Conservation (phyloP, 257 asterid species). For the Solanum microdontum region DNA sequence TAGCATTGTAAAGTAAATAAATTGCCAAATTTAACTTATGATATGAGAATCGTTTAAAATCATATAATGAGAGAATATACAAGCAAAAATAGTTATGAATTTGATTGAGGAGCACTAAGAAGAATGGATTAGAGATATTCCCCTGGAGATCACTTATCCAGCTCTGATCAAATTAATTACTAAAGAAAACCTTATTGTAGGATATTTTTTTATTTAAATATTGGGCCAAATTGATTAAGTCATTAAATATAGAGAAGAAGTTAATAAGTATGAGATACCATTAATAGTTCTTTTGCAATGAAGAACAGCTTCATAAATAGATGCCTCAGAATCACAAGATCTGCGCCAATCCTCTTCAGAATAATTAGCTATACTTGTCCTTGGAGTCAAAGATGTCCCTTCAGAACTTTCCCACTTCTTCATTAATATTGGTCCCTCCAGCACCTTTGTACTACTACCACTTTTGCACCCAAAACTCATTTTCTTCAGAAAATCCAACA, state of each 20-base stretch:
- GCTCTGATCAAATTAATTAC: no score
- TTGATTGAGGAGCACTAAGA: background rate
- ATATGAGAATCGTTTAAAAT: background rate
- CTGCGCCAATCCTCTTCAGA: conserved; percentile 57
- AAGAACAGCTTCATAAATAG: conserved; percentile 81
- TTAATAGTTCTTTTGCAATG: conserved; percentile 69
- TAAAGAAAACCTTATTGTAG: background rate
- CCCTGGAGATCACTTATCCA: background rate
- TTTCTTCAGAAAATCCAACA: conserved; percentile 28
- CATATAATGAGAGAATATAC: background rate
- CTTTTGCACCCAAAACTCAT: conserved; percentile 19
- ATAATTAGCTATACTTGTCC: conserved; percentile 44
- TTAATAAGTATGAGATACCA: conserved; percentile 17
- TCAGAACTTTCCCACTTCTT: conserved; percentile 16
- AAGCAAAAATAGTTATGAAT: background rate
- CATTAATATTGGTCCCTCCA: background rate
- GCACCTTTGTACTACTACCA: conserved; percentile 1
- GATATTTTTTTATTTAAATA: no score
- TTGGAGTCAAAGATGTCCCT: conserved; percentile 49
- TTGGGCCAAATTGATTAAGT: background rate
- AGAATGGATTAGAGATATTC: background rate
- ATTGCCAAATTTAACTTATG: background rate
- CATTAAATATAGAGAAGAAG: background rate
- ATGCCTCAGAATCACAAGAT: conserved; percentile 82
- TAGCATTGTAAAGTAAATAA: background rate